phyloP scores from a whole-genome alignment of 768 basidiomycete species.

The Guyanaporus albipodus region DNA sequence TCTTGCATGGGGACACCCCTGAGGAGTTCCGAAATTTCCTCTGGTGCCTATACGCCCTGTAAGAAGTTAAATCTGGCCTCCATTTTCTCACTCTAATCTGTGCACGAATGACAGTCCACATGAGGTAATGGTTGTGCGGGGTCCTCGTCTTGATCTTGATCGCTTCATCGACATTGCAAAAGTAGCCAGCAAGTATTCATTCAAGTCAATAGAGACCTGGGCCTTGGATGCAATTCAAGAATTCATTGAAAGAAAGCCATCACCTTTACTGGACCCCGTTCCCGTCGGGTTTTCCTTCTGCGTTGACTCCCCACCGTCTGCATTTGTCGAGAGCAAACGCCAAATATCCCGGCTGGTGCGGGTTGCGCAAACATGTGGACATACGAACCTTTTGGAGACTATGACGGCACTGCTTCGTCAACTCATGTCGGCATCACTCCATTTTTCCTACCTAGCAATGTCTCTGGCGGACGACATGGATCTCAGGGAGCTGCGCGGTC shows the following conservation, averaged over 20 bases:
- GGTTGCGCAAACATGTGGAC: constrained; percentile 65
- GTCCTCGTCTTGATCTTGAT: constrained; percentile 47
- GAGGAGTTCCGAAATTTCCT: constrained; percentile 70
- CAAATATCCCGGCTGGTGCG: constrained; percentile 58
- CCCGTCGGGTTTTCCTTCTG: constrained; percentile 29
- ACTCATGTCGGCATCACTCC: constrained; percentile 58
- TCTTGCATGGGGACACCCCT: constrained; percentile 57
- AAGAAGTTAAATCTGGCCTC: constrained; percentile 24
- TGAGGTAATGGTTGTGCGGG: constrained; percentile 49
- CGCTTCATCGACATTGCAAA: constrained; percentile 60
- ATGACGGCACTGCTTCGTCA: constrained; percentile 57
- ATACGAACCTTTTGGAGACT: constrained; percentile 54
- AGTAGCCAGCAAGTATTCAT: constrained; percentile 69
- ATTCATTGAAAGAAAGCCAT: constrained; percentile 56
- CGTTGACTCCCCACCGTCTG: constrained; percentile 29
- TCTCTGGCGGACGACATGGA: constrained; percentile 67
- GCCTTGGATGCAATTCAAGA: constrained; percentile 69
- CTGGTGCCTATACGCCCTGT: constrained; percentile 76
- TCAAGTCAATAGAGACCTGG: constrained; percentile 73
- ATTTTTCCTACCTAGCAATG: constrained; percentile 72
- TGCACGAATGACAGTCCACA: constrained; percentile 45
- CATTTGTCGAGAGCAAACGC: constrained; percentile 37
- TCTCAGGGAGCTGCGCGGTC: constrained; percentile 54
- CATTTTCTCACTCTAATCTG: neutral
- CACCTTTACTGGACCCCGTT: constrained; percentile 45